Evolutionary conservation across 1,139 yeast species (phyloP), one percentile per base, ranked within the genome.

Genomic region (Blastobotrys illinoisensis): DNA sequence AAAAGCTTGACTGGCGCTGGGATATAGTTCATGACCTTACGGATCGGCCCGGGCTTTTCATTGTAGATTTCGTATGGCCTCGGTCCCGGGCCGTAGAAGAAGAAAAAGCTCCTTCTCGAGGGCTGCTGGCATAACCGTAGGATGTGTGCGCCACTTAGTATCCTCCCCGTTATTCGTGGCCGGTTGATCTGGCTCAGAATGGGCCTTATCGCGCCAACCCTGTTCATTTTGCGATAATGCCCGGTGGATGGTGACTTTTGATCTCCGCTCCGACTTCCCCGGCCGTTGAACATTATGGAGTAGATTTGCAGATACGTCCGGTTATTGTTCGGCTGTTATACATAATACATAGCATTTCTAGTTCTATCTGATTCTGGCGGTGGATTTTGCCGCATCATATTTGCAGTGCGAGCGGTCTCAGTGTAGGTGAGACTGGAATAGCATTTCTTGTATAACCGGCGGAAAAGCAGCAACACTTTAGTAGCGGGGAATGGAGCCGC

Each of bases 1-100:
- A 59, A 54, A 6, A 60, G 56, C 49, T 58, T 58, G 47, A 59
- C 52, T 9, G 62, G 61, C 2, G 55, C 59, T 1, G 62, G 62
- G 9, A 59, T 48, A 43, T 24, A 44, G 23, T 24, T 46, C 43
- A 49, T 20, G 7, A 51, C 1, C 21, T 40, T 36, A 11, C 49
- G 26, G 24, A 44, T 28, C 9, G 47, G 40, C 13, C 53, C 53
- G 19, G 57, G 55, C 23, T 36, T 51, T 21, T 19, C 20, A 36
- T 52, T 54, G 51, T 54, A 54, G 16, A 52, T 36, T 36, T 54
- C 57, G 32, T 40, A 52, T 16, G 54, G 54, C 24, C 46, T 3
- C 16, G 40, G 40, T 3, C 40, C 40, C 3, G 40, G 40, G 14
- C 40, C 40, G 11, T 32, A 32, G 40, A 32, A 32, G 32, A 26